Percentiles rank a stretch among this genome's conserved stretches.
These are phyloP conservation scores for Themeda triandra DNA, from an alignment of 176 grass and related monocot genomes.

Conservation along the genomic window DNA sequence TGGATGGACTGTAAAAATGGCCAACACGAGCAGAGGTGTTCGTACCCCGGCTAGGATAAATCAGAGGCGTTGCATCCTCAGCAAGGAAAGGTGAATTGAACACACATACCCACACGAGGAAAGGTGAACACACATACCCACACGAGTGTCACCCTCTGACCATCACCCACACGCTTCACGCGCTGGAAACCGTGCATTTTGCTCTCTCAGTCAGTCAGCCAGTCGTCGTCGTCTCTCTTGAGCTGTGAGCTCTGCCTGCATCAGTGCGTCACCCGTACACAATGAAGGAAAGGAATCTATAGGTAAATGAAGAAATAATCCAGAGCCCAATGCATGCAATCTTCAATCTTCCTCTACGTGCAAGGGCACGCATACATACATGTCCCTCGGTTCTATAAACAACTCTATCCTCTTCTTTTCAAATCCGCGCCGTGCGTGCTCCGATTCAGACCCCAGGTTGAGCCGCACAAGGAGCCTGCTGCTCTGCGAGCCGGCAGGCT, in stretches of 20 bases:
- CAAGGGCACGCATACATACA: background rate
- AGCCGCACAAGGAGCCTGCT: constrained; percentile 17
- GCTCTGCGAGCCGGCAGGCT: background rate
- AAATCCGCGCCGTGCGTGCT: background rate
- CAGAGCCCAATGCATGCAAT: background rate
- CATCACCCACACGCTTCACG: background rate
- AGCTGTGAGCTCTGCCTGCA: too few species aligned
- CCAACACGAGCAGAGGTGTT: too few species aligned
- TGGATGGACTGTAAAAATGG: background rate
- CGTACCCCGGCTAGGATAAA: too few species aligned
- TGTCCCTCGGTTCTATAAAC: background rate
- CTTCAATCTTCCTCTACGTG: background rate
- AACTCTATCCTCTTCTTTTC: background rate
- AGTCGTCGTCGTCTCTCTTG: background rate
- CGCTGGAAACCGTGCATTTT: background rate
- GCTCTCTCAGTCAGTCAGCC: background rate
- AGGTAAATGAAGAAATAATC: too few species aligned
- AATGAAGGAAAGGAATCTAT: too few species aligned
- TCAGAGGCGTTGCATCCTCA: background rate
- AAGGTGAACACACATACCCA: background rate
- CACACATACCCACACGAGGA: too few species aligned
- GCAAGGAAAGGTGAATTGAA: too few species aligned
- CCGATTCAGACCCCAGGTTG: background rate
- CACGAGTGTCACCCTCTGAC: background rate
- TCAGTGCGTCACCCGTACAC: background rate